Evolutionary conservation across 2,329 filamentous ascomycete species (phyloP).

Genomic region (Neonectria sp.): DNA sequence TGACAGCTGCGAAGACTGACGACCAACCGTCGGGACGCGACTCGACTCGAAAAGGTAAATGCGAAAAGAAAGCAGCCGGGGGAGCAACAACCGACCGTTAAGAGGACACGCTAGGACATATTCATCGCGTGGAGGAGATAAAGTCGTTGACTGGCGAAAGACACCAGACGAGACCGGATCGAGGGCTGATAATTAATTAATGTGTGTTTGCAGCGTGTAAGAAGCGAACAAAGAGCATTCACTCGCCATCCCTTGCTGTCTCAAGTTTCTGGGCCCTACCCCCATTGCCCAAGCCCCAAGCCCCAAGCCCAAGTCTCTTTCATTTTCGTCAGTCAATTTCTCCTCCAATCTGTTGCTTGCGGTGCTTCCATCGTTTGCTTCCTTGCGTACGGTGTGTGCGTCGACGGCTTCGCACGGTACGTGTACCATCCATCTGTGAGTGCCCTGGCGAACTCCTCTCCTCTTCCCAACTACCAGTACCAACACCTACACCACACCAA

Average conservation of each 20-base stretch:
- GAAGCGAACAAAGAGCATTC: conserved; percentile 18
- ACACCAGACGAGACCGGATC: conserved; percentile 22
- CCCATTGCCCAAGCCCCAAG: background rate
- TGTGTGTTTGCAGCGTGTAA: conserved; percentile 24
- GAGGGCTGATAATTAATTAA: background rate
- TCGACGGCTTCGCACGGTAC: conserved; percentile 7
- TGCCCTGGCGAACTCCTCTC: background rate
- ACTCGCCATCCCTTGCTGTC: conserved; percentile 15
- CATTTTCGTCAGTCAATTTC: conserved; percentile 5
- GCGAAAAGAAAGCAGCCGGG: conserved; percentile 36
- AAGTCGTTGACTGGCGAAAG: conserved; percentile 15
- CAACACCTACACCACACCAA: background rate
- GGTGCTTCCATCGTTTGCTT: conserved; percentile 18
- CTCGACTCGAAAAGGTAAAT: conserved; percentile 42
- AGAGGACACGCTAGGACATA: conserved; percentile 7
- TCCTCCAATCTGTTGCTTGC: conserved; percentile 16
- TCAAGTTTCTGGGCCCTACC: conserved; percentile 1
- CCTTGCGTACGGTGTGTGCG: conserved; percentile 19
- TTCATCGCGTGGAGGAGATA: conserved; percentile 14
- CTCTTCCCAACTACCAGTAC: background rate
- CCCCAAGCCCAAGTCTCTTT: background rate
- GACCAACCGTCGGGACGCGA: conserved; percentile 41
- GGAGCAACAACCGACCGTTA: conserved; percentile 23
- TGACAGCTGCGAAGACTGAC: conserved; percentile 37
- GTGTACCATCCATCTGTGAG: background rate